Base-by-base conservation (phyloP, 2,329 filamentous ascomycete species). In the Colletotrichum endophyticum region DNA sequence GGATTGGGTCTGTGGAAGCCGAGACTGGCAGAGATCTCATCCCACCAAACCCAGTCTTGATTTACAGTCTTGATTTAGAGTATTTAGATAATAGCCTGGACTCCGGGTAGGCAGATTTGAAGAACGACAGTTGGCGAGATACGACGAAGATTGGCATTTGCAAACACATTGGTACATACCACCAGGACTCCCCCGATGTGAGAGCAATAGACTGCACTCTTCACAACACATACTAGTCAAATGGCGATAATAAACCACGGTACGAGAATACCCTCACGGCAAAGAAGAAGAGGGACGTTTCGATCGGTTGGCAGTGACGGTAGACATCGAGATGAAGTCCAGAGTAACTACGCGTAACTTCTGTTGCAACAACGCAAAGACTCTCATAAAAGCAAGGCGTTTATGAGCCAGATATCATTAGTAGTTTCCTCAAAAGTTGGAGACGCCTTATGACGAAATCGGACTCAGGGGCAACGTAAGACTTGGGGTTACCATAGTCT, bases 351-450 rank as follows among this genome's bases (percentile, higher is more conserved):
- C 11, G 19, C 11, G 11, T 22, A 6, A 6, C 1, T n/a, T 22
- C 39, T 11, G 39, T n/a, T 5, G 1, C 2, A 5, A 19, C 3
- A n/a, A 49, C 19, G 1, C 19, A 22, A 49, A 49, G 39, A 49
- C 5, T 12, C 7, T 9, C 5, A 12, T 49, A 19, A 13, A 22
- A 12, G 19, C 19, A 19, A 44, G 19, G 19, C 5, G 5, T 49
- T 0, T 12, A 6, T 49, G 6, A 49, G 39, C 19, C 11, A 1
- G 44, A 7, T n/a, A 19, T 11, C 39, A 44, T n/a, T n/a, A 1
- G n/a, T 11, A 22, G 0, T 2, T 49, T 6, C 6, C 6, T n/a
- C 19, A 0, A 4, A 12, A 6, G 6, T 49, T 7, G 3, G n/a
- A 49, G 9, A 49, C 44, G 19, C 2, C 19, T 49, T 49, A 7